A percentile compares a stretch with the other conserved stretches of the same genome.
Evolutionary conservation across 768 basidiomycete genomes (phyloP).

Genomic region (Leccinum broughii): DNA sequence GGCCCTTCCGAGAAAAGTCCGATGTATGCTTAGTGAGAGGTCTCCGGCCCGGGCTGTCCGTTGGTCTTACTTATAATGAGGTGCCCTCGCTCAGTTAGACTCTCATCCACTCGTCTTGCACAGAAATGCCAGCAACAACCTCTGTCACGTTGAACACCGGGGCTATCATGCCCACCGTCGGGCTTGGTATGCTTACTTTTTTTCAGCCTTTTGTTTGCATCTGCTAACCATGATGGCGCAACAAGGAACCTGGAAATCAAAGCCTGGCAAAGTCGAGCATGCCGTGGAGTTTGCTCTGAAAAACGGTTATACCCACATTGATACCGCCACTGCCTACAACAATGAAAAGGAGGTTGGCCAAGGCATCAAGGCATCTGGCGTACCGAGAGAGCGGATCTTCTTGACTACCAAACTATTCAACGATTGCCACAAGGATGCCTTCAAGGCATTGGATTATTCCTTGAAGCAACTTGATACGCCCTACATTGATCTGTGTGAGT

Average conservation of each 20-base stretch:
- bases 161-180: conserved; percentile 71
- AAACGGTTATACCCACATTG: conserved; percentile 72
- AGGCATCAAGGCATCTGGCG: conserved; percentile 73
- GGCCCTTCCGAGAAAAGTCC: conserved; percentile 6
- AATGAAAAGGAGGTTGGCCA: conserved; percentile 83
- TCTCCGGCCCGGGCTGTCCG: background rate
- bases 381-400: conserved; percentile 74
- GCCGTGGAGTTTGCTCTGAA: conserved; percentile 79
- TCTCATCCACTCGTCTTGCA: background rate
- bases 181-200: conserved; percentile 45
- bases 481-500: conserved; percentile 78
- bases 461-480: conserved; percentile 66
- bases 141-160: conserved; percentile 72
- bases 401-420: conserved; percentile 75
- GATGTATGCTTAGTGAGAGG: background rate
- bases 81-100: background rate
- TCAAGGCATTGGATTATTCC: conserved; percentile 62
- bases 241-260: conserved; percentile 74
- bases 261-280: conserved; percentile 65
- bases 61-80: background rate
- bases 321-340: conserved; percentile 68
- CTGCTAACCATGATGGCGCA: background rate
- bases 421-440: conserved; percentile 56
- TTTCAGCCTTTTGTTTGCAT: background rate
- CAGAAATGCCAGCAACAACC: conserved; percentile 44